Base-by-base conservation (phyloP, 352 stramenopile species). In the Pythium folliculosum region DNA sequence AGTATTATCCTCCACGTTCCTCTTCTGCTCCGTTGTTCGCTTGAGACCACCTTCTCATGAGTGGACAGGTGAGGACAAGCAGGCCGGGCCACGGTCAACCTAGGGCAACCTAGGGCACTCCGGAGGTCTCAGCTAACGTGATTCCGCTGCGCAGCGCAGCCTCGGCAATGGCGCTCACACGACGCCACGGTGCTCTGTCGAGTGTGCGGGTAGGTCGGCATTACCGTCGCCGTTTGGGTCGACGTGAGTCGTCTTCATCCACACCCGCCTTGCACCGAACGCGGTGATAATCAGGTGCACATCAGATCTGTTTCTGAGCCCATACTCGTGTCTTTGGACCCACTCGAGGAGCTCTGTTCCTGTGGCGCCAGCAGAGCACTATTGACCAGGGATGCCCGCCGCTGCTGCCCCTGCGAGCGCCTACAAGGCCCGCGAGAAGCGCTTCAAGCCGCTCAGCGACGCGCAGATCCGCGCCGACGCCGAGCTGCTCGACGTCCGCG, bases 351-450 rank as follows among this genome's bases (percentile, higher is more conserved):
- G n/a, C 22, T 19, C 9, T 38, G 7, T 23, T 37, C 12, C n/a
- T 21, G 25, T 22, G 27, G 22, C 23, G 27, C 5, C 27, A 6
- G 37, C 37, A n/a, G n/a, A n/a, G n/a, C 37, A 43, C 37, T 9
- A 45, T 17, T 25, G 19, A 17, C 17, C 1, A 49, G 4, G 43
- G 43, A 49, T 7, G 43, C 43, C 14, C 43, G 43, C 43, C 6
- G 43, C 43, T 2, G 16, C 43, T 32, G 27, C 27, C 40, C 64
- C 27, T 32, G 27, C 69, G 66, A 62, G 67, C 44, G 67, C 76
- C 63, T 94, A 90, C 79, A 92, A 92, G 73, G 47, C 70, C 22
- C 79, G 67, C 51, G 86, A 94, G 73, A 94, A 94, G 82, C 83
- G 82, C 43, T 94, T 84, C 79, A 90, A 87, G 73, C 65, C 65